A percentile compares a stretch with the other conserved stretches of the same genome.
Evolutionary conservation across 2,329 filamentous ascomycete species (phyloP).

Genomic region (Akanthomyces muscarius): DNA sequence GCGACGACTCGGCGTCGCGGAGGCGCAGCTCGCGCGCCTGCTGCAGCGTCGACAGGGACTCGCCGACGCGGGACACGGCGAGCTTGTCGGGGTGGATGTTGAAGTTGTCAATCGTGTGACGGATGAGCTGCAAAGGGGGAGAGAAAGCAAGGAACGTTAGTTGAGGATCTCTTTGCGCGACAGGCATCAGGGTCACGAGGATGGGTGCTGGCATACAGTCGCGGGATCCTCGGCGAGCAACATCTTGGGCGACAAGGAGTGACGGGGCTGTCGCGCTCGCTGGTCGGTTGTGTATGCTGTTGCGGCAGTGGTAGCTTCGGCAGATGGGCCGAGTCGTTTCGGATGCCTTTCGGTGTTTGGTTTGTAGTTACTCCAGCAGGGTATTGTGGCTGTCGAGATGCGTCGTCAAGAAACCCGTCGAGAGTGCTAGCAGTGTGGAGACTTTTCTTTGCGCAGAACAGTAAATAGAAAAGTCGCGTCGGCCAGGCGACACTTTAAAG

Average conservation of each 20-base stretch:
- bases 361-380: background rate
- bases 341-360: background rate
- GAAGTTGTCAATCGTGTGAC: constrained; percentile 90
- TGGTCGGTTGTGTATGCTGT: background rate
- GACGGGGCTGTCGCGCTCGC: background rate
- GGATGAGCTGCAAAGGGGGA: constrained; percentile 64
- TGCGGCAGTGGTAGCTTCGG: too few relatives aligned
- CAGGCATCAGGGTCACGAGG: background rate
- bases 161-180: background rate
- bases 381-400: background rate
- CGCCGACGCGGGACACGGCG: constrained; percentile 76
- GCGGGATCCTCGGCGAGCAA: constrained; percentile 92
- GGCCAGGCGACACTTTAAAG: constrained; percentile 29
- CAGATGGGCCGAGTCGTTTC: too few relatives aligned
- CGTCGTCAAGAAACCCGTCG: background rate
- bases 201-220: constrained; percentile 53
- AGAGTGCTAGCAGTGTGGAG: background rate
- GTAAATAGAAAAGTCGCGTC: constrained; percentile 22
- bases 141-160: background rate
- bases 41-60: constrained; percentile 78
- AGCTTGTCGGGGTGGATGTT: constrained; percentile 86
- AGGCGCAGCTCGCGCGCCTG: constrained; percentile 77
- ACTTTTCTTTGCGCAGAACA: constrained; percentile 14
- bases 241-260: constrained; percentile 49
- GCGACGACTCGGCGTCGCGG: constrained; percentile 61